Conservation (phyloP, 306 rosid genomes). For the Alnus rubra region DNA sequence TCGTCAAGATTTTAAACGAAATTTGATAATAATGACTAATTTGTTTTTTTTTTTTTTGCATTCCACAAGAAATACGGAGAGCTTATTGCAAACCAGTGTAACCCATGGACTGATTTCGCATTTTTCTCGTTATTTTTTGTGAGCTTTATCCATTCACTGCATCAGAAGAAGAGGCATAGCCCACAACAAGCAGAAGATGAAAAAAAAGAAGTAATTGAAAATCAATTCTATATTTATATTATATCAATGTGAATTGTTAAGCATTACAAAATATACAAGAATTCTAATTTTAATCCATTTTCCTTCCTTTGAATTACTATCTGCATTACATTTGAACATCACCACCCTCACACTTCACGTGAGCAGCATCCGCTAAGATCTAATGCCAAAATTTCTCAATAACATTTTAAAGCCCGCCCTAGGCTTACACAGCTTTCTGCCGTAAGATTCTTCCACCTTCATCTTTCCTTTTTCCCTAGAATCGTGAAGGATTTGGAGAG, state of each 20-base stretch:
- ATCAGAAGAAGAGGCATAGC: too few species aligned
- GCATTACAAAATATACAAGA: slow-evolving; percentile 39
- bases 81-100: too few species aligned
- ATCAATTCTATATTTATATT: slow-evolving; percentile 17
- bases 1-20: too few species aligned
- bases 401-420: slow-evolving; percentile 27
- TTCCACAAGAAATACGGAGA: too few species aligned
- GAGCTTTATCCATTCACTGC: too few species aligned
- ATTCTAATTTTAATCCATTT: slow-evolving; percentile 35
- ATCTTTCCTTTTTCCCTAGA: slow-evolving; percentile 24
- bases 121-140: neutral
- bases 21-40: too few species aligned
- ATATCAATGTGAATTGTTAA: slow-evolving; percentile 31
- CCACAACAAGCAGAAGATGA: neutral
- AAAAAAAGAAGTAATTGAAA: neutral
- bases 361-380: slow-evolving; percentile 55
- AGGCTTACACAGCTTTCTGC: slow-evolving; percentile 33
- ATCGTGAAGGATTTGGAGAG: slow-evolving; percentile 8
- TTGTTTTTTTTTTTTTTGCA: too few species aligned
- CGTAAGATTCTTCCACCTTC: slow-evolving; percentile 34
- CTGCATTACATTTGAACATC: slow-evolving; percentile 35
- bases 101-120: too few species aligned
- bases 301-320: slow-evolving; percentile 36
- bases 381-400: slow-evolving; percentile 61
- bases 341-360: slow-evolving; percentile 52